phyloP scores from a whole-genome alignment of 2,329 filamentous ascomycete species.

The Amauroascus niger region DNA sequence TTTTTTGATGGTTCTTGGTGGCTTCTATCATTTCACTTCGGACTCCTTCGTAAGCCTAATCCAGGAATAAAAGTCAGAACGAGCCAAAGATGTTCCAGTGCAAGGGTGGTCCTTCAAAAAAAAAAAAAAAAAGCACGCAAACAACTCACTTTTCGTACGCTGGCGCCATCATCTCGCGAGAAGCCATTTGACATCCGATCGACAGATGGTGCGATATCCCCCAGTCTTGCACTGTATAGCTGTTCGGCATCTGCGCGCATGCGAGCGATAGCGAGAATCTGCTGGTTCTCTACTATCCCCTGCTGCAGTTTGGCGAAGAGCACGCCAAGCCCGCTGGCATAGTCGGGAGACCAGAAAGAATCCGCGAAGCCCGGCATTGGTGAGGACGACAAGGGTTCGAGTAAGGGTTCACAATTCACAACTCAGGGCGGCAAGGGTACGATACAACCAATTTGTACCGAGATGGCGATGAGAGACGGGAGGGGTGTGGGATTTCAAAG shows the following conservation, averaged over 20 bases:
- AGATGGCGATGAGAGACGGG: background rate
- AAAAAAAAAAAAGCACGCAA: background rate
- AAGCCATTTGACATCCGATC: conserved; percentile 78
- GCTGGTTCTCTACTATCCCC: conserved; percentile 87
- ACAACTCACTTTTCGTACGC: conserved; percentile 70
- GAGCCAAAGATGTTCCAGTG: no score
- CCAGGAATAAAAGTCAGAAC: conserved; percentile 1
- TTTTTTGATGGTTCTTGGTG: conserved; percentile 82
- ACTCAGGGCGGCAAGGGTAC: background rate
- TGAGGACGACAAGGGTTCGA: conserved; percentile 12
- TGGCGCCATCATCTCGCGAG: conserved; percentile 84
- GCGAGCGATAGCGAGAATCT: conserved; percentile 80
- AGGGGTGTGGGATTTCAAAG: background rate
- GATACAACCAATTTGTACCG: background rate
- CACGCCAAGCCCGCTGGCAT: conserved; percentile 88
- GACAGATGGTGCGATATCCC: conserved; percentile 69
- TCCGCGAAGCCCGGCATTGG: conserved; percentile 83
- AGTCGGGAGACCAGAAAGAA: conserved; percentile 97
- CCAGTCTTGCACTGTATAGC: conserved; percentile 67
- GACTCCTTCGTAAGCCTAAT: conserved; percentile 84
- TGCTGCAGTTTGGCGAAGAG: conserved; percentile 96
- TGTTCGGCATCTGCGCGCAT: conserved; percentile 96
- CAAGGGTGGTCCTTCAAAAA: no score
- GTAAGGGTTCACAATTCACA: background rate
- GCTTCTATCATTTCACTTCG: conserved; percentile 88